Base-by-base conservation (phyloP, 1,284 basidiomycete genomes). In the Trichosporon ovoides region DNA sequence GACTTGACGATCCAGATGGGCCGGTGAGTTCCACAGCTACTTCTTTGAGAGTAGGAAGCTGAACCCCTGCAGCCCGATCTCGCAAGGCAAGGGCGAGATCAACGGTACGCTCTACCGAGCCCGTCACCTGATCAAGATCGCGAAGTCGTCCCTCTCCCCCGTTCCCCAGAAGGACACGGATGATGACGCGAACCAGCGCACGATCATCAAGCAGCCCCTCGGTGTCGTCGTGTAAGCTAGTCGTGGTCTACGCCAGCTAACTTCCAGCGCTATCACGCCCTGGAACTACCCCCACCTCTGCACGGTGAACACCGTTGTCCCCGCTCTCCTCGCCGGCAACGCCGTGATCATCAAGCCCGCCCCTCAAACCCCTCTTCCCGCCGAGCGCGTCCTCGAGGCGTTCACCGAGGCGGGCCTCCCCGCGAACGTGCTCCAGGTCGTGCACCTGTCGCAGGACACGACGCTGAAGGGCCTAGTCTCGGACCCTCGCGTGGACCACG, bases 141-240 rank as follows among this genome's bases (percentile, higher is more conserved):
- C 94, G 2, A 81, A 84, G 55, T 79, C 84, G 6, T 82, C 83
- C 52, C 84, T 98, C 6, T 82, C 83, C n/a, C 89, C 94, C 63
- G 82, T 91, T 38, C 78, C 83, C 3, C 83, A 93, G 61, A 79
- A 81, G 49, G 85, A 88, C 54, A 88, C 87, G 10, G 88, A 92
- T 72, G 85, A 85, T 55, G 88, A 88, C 38, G 88, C 88, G 3
- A 89, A 92, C 78, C 84, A 82, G 67, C 82, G 91, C 49, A 89
- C 82, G 71, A 94, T 97, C 74, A 84, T 85, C 66, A 85, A 89
- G 53, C 83, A 83, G 28, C 91, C 94, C 0, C 77, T 95, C 0
- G 94, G 94, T 16, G 87, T 96, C n/a, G 84, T 96, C 1, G 82
- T 93, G 93, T 94, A 91, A 92, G 92, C 91, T 63, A 77, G 19